Conservation (phyloP, 805 yeast species). For the Candida easanensis region DNA sequence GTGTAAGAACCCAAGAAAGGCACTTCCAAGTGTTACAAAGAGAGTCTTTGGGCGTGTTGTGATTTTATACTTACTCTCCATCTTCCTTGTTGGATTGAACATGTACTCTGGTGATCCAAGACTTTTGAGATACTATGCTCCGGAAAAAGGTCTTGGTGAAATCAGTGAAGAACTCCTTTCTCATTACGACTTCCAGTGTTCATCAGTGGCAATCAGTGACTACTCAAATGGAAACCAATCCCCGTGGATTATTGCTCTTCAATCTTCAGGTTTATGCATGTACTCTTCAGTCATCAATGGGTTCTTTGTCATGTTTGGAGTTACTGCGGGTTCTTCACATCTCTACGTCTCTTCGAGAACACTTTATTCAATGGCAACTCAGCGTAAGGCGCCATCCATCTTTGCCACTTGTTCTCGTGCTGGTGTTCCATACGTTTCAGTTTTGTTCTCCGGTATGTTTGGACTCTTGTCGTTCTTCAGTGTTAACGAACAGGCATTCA, state of each 20-base stretch:
- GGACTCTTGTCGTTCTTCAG: slow-evolving; percentile 61
- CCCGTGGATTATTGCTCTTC: slow-evolving; percentile 59
- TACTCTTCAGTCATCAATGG: slow-evolving; percentile 47
- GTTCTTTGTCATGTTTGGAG: slow-evolving; percentile 50
- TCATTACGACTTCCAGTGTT: slow-evolving; percentile 11
- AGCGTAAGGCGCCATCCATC: slow-evolving; percentile 55
- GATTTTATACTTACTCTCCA: slow-evolving; percentile 60
- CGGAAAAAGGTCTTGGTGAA: slow-evolving; percentile 12
- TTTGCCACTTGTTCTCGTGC: slow-evolving; percentile 55
- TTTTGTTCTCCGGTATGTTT: slow-evolving; percentile 57
- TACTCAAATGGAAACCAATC: slow-evolving; percentile 40
- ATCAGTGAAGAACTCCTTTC: neutral
- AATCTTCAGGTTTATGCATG: slow-evolving; percentile 48
- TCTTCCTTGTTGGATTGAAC: slow-evolving; percentile 68
- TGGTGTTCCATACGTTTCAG: slow-evolving; percentile 74
- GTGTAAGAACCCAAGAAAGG: slow-evolving; percentile 74
- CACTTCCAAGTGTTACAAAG: slow-evolving; percentile 74
- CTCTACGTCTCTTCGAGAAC: slow-evolving; percentile 57
- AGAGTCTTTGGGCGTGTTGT: slow-evolving; percentile 71
- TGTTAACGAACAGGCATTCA: slow-evolving; percentile 53
- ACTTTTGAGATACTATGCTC: slow-evolving; percentile 48
- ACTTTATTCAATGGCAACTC: slow-evolving; percentile 50
- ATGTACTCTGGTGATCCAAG: slow-evolving; percentile 79
- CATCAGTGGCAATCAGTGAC: slow-evolving; percentile 2
- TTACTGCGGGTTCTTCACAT: slow-evolving; percentile 53